phyloP scores from a whole-genome alignment of 129 eudicot species.

The Lonicera japonica region DNA sequence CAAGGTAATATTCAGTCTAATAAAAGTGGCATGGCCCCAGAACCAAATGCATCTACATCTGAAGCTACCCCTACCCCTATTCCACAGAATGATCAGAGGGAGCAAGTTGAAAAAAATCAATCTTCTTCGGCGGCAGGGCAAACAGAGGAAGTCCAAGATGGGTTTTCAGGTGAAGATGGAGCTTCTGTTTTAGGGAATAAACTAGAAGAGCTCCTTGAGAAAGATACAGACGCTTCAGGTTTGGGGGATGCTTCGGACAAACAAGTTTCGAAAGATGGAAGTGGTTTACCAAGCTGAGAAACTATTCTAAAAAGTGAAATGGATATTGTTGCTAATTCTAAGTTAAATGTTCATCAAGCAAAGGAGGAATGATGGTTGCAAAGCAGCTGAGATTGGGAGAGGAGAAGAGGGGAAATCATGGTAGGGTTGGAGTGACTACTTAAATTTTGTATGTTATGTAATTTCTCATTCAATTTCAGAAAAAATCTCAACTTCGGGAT shows the following conservation, averaged over 20 bases:
- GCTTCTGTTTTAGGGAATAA: constrained; percentile 17
- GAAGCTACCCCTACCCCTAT: not conserved
- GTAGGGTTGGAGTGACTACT: too few species aligned
- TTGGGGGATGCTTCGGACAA: not conserved
- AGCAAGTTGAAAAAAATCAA: too few species aligned
- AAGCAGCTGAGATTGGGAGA: too few species aligned
- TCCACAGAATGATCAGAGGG: not conserved
- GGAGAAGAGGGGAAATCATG: too few species aligned
- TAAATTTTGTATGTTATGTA: too few species aligned
- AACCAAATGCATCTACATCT: constrained; percentile 21
- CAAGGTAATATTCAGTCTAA: constrained; percentile 19
- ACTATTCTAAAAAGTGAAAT: too few species aligned
- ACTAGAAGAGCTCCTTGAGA: not conserved
- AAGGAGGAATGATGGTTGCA: too few species aligned
- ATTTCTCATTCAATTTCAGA: too few species aligned
- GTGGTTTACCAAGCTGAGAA: constrained; percentile 1
- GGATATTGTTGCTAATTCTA: not conserved
- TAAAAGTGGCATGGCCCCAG: constrained; percentile 17
- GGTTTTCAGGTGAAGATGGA: constrained; percentile 6
- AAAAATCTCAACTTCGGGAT: too few species aligned
- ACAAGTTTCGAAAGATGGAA: not conserved
- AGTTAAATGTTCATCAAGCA: not conserved
- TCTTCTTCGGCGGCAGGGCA: constrained; percentile 9
- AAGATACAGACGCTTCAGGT: constrained; percentile 7
- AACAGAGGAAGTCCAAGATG: constrained; percentile 5